phyloP scores from a whole-genome alignment of 2,329 filamentous ascomycete genomes.

The Thelonectria discophora region DNA sequence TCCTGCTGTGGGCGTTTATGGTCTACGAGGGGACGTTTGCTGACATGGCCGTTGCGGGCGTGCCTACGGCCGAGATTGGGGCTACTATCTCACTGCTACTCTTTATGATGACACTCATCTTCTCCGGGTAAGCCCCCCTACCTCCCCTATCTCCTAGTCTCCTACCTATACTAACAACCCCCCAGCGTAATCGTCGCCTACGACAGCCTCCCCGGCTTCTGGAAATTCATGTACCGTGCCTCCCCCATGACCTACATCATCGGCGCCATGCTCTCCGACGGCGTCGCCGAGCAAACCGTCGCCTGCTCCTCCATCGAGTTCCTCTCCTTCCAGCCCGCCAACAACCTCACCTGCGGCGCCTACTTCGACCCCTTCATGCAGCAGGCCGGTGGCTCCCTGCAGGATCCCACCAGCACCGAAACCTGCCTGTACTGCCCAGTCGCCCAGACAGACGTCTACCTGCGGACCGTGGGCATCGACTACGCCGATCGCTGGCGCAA shows the following conservation, averaged over 20 bases:
- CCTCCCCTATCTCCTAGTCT: background rate
- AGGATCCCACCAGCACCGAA: conserved; percentile 51
- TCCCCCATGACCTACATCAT: conserved; percentile 75
- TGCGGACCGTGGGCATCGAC: conserved; percentile 50
- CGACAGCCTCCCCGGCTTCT: conserved; percentile 67
- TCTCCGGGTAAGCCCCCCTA: conserved; percentile 31
- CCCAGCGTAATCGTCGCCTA: conserved; percentile 66
- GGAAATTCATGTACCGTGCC: conserved; percentile 73
- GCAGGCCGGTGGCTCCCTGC: conserved; percentile 55
- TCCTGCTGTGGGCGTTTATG: conserved; percentile 23
- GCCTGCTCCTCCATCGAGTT: conserved; percentile 51
- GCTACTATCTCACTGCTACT: conserved; percentile 52
- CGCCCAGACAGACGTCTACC: conserved; percentile 46
- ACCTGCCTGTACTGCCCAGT: conserved; percentile 55
- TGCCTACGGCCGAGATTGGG: conserved; percentile 31
- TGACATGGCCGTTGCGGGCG: conserved; percentile 25
- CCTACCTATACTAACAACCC: background rate
- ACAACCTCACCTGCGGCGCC: conserved; percentile 57
- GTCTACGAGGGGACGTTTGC: conserved; percentile 30
- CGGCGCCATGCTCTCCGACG: conserved; percentile 60
- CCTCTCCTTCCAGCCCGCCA: conserved; percentile 63
- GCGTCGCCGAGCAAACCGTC: conserved; percentile 29
- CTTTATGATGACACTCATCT: conserved; percentile 35
- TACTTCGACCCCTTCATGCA: conserved; percentile 58
- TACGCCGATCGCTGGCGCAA: conserved; percentile 62